Percentiles rank a stretch among this genome's conserved stretches.
These are phyloP conservation scores for Penicillium sp. DNA, from an alignment of 2,329 filamentous ascomycete genomes.

Conservation along the genomic window DNA sequence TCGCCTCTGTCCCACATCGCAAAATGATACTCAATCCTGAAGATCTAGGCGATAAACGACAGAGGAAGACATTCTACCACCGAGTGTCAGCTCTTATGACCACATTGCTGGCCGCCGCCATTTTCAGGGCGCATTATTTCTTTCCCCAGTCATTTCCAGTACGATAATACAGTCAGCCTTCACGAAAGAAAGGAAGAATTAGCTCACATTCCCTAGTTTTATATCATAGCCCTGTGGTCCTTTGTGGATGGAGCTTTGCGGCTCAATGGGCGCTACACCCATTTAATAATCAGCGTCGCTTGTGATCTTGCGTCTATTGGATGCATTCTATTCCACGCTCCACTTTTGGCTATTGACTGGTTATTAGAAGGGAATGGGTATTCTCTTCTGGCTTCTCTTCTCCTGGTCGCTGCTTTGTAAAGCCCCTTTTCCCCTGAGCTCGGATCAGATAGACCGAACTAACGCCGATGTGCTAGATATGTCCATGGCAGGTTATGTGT, in stretches of 20 bases:
- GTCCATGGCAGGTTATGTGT: constrained; percentile 4
- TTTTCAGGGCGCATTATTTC: not conserved
- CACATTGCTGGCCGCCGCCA: constrained; percentile 1
- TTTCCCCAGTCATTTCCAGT: constrained; percentile 1
- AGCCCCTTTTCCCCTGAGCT: not conserved
- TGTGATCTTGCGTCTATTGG: no score
- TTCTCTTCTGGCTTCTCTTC: not conserved
- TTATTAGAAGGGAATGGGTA: no score
- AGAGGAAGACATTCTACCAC: constrained; percentile 3
- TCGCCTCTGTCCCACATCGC: constrained; percentile 1
- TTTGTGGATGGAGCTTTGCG: no score
- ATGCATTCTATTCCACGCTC: no score
- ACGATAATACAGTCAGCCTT: not conserved
- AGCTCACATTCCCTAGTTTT: no score
- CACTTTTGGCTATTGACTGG: no score
- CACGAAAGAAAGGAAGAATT: no score
- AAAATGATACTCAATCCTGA: no score
- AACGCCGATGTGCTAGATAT: not conserved
- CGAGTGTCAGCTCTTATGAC: constrained; percentile 2
- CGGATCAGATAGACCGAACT: not conserved
- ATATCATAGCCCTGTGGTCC: no score
- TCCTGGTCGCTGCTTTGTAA: not conserved
- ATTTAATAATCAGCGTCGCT: no score
- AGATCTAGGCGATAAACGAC: constrained; percentile 6
- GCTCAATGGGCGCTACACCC: no score